Percentiles rank a stretch among this genome's conserved stretches.
Conservation (phyloP, 108 stramenopile species). For the Licmophora abbreviata region DNA sequence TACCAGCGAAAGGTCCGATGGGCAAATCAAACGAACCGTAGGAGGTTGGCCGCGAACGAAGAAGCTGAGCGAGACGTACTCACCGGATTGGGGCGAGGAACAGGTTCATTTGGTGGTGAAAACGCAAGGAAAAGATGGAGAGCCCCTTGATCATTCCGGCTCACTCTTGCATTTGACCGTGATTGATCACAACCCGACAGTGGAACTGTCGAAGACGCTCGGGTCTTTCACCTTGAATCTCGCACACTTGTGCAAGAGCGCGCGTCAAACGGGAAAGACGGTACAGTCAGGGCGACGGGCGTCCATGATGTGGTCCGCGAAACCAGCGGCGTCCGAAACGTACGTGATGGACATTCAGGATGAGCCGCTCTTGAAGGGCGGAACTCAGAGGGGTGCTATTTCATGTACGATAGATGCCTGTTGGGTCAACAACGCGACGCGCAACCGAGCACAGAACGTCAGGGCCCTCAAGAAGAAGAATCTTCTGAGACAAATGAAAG, state of each 20-base stretch:
- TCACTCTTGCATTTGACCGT: slow-evolving; percentile 27
- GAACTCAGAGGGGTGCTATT: slow-evolving; percentile 26
- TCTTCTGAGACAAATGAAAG: too few species aligned
- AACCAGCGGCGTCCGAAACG: not conserved
- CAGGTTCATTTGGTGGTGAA: slow-evolving; percentile 20
- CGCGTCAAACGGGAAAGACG: not conserved
- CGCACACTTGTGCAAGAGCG: slow-evolving; percentile 11
- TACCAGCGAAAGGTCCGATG: slow-evolving; percentile 5
- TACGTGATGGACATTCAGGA: not conserved
- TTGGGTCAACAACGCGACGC: slow-evolving; percentile 27
- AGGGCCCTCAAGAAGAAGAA: too few species aligned
- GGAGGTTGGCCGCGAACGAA: slow-evolving; percentile 24
- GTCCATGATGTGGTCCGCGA: slow-evolving; percentile 1
- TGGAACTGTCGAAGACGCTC: slow-evolving; percentile 6
- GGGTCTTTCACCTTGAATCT: slow-evolving; percentile 29
- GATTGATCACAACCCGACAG: slow-evolving; percentile 11
- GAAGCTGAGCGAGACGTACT: slow-evolving; percentile 3
- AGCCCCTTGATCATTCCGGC: slow-evolving; percentile 31
- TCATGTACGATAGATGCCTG: slow-evolving; percentile 24
- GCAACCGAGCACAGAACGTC: too few species aligned
- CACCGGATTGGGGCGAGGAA: slow-evolving; percentile 22
- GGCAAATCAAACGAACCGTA: not conserved
- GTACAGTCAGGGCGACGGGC: not conserved
- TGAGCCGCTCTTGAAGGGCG: slow-evolving; percentile 20
- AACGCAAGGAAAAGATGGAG: slow-evolving; percentile 18